A percentile compares a stretch with the other conserved stretches of the same genome.
These are phyloP conservation scores for Craspedostauros australis DNA, from an alignment of 108 stramenopile genomes.

Conservation along the genomic window DNA sequence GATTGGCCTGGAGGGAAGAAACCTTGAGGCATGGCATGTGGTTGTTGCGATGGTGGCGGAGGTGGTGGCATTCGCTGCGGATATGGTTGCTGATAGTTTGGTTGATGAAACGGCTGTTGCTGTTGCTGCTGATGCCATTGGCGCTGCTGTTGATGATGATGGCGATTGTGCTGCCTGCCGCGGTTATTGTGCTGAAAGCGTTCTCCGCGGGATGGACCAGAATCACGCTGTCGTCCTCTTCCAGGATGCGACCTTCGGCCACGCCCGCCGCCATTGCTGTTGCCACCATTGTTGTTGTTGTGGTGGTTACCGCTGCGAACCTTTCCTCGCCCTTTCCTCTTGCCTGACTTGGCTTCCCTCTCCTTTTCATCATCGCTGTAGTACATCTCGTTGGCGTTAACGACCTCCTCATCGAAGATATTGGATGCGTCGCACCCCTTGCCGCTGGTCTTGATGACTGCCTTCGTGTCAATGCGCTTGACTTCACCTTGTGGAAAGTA, in stretches of 20 bases:
- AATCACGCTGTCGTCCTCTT: too few relatives aligned
- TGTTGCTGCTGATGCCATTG: slow-evolving; percentile 4
- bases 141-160: slow-evolving; percentile 8
- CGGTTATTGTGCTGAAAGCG: not conserved
- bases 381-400: slow-evolving; percentile 53
- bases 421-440: slow-evolving; percentile 86
- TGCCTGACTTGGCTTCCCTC: slow-evolving; percentile 45
- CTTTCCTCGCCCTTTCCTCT: slow-evolving; percentile 24
- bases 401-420: slow-evolving; percentile 75
- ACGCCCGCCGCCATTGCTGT: not conserved
- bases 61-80: slow-evolving; percentile 23
- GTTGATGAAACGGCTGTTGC: not conserved
- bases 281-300: not conserved
- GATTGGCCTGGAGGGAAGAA: slow-evolving; percentile 10
- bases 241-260: too few relatives aligned
- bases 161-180: not conserved
- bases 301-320: not conserved
- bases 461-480: slow-evolving; percentile 55
- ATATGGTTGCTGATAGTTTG: slow-evolving; percentile 8
- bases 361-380: slow-evolving; percentile 84
- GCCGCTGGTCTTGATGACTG: slow-evolving; percentile 49
- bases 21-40: slow-evolving; percentile 8
- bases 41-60: slow-evolving; percentile 3
- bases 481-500: slow-evolving; percentile 57
- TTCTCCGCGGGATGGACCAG: too few relatives aligned